These are phyloP conservation scores for Smithsoniella earleae DNA, from an alignment of 163 green algal genomes.

Conservation along the genomic window DNA sequence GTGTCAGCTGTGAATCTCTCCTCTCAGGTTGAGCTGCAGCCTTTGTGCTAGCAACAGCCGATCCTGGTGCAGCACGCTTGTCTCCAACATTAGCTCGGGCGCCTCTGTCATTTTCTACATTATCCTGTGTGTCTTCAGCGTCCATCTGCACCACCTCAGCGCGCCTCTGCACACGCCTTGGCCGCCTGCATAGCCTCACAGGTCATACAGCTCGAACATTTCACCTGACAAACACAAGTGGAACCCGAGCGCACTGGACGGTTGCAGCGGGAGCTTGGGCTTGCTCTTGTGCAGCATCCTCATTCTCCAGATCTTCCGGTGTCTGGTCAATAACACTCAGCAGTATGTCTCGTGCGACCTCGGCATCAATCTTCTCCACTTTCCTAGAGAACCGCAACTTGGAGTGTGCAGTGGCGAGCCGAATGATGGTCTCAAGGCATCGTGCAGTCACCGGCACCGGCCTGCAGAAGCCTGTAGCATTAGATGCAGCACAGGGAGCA, in stretches of 20 bases:
- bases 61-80: neutral
- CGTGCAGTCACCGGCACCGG: slow-evolving; percentile 85
- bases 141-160: neutral
- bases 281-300: neutral
- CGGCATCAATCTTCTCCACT: slow-evolving; percentile 26
- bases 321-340: slow-evolving; percentile 12
- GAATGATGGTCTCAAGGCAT: slow-evolving; percentile 90
- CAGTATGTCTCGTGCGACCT: neutral
- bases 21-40: neutral
- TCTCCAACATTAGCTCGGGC: neutral
- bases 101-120: neutral
- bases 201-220: neutral
- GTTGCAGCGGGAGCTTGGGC: neutral
- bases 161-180: neutral
- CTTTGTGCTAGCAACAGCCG: slow-evolving; percentile 14
- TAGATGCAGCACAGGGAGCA: neutral
- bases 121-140: neutral
- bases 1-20: neutral
- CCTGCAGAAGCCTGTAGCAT: slow-evolving; percentile 33
- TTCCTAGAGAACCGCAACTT: slow-evolving; percentile 51
- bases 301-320: neutral
- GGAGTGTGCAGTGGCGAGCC: slow-evolving; percentile 83
- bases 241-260: too few species aligned
- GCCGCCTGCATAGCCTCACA: neutral
- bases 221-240: too few species aligned